These are phyloP conservation scores for Fusarium tjaetaba DNA, from an alignment of 2,329 filamentous ascomycete genomes.

Conservation along the genomic window DNA sequence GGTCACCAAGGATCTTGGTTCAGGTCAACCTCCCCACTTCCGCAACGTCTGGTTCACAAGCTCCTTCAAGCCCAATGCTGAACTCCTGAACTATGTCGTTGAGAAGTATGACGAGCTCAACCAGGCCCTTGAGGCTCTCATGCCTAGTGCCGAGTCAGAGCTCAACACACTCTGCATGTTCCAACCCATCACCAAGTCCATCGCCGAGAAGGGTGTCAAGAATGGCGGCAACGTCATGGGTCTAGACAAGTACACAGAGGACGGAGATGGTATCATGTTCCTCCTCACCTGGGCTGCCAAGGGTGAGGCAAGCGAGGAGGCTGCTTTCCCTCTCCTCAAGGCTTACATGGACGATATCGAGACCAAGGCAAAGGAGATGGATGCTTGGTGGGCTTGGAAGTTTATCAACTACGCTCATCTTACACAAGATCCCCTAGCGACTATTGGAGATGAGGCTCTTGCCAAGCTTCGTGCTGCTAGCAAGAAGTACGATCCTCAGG, in stretches of 20 bases:
- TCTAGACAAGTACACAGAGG: slow-evolving; percentile 43
- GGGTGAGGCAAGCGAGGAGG: slow-evolving; percentile 47
- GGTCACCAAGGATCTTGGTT: slow-evolving; percentile 45
- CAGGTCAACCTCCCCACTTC: slow-evolving; percentile 44
- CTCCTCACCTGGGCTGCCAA: slow-evolving; percentile 45
- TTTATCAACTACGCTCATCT: slow-evolving; percentile 58
- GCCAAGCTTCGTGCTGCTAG: slow-evolving; percentile 45
- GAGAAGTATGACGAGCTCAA: slow-evolving; percentile 46
- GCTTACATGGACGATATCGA: slow-evolving; percentile 48
- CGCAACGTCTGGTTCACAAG: slow-evolving; percentile 51
- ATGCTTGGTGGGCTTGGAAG: slow-evolving; percentile 43
- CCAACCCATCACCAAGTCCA: slow-evolving; percentile 48
- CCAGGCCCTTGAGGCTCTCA: slow-evolving; percentile 38
- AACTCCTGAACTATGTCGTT: slow-evolving; percentile 47
- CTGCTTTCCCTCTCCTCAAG: slow-evolving; percentile 50
- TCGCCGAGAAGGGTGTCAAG: slow-evolving; percentile 43
- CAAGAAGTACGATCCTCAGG: slow-evolving; percentile 51
- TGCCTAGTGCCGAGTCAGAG: slow-evolving; percentile 36
- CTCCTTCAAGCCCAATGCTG: slow-evolving; percentile 50
- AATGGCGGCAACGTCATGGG: slow-evolving; percentile 50
- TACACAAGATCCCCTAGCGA: slow-evolving; percentile 50
- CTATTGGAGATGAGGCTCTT: slow-evolving; percentile 52
- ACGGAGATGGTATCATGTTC: slow-evolving; percentile 47
- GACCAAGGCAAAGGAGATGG: slow-evolving; percentile 38
- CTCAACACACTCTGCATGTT: slow-evolving; percentile 48